phyloP scores from a whole-genome alignment of 495 filamentous ascomycete species.

The Terfezia boudieri region DNA sequence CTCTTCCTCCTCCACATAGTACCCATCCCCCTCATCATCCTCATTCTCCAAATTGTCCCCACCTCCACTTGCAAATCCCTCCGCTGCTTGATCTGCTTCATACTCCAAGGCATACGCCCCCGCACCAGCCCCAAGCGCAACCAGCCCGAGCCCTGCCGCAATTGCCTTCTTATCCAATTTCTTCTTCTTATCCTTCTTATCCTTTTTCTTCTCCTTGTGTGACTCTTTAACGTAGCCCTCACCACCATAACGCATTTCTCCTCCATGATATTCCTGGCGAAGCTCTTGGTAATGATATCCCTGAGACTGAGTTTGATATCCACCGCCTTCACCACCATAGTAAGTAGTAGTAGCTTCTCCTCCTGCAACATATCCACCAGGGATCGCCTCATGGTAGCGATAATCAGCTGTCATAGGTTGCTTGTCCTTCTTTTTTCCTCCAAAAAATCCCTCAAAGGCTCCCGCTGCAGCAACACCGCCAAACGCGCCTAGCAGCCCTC shows the following conservation, averaged over 20 bases:
- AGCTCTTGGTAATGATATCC: slow-evolving; percentile 1
- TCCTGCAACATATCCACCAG: not conserved
- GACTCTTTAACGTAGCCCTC: not conserved
- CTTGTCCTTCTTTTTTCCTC: no score
- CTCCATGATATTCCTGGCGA: not conserved
- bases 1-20: no score
- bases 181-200: no score
- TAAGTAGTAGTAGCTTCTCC: not conserved
- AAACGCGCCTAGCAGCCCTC: no score
- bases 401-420: no score
- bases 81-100: not conserved
- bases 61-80: not conserved
- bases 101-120: not conserved
- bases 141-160: no score
- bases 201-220: no score
- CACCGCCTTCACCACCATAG: slow-evolving; percentile 2
- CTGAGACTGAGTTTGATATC: slow-evolving; percentile 1
- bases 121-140: not conserved
- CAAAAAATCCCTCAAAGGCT: no score
- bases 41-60: not conserved
- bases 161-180: no score
- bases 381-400: no score
- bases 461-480: no score
- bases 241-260: not conserved
- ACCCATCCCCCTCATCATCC: slow-evolving; percentile 2